Conservation (phyloP, 2,329 filamentous ascomycete species). For the Sporothrix variecibatus region DNA sequence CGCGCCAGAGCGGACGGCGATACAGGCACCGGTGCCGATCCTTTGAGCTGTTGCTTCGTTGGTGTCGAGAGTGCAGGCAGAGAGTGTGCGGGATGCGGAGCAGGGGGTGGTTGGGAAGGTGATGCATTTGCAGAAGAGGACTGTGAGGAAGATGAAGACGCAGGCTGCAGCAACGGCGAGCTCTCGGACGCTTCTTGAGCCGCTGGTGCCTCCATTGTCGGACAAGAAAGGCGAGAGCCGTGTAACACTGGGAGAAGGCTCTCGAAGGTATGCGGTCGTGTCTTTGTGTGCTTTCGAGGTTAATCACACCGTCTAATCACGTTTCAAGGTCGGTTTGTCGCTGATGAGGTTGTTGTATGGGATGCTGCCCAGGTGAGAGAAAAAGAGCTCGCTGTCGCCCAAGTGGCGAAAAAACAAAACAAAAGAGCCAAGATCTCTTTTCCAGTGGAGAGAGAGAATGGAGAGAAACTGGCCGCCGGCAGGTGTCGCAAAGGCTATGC, state of each 20-base stretch:
- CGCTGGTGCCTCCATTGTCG: constrained; percentile 23
- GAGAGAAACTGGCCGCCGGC: neutral
- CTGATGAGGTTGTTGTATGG: neutral
- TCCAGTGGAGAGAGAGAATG: neutral
- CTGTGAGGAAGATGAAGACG: constrained; percentile 27
- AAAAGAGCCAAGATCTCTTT: neutral
- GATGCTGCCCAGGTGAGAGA: neutral
- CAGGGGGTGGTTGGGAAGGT: neutral
- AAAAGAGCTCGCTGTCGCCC: constrained; percentile 5
- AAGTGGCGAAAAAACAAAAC: constrained; percentile 15
- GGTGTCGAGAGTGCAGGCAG: constrained; percentile 3
- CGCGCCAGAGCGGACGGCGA: constrained; percentile 30
- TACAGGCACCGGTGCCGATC: neutral
- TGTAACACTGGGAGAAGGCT: neutral
- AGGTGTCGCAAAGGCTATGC: constrained; percentile 15
- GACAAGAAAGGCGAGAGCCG: neutral
- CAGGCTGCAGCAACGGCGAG: constrained; percentile 33
- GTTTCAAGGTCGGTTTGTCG: neutral
- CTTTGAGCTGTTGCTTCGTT: constrained; percentile 1
- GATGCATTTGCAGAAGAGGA: neutral
- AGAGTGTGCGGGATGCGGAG: neutral
- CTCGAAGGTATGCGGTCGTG: neutral
- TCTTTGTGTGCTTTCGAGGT: neutral
- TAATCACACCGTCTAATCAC: neutral
- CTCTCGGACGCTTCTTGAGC: constrained; percentile 28